phyloP scores from a whole-genome alignment of 108 stramenopile genomes.

The Pseudonitzschia multiseries region DNA sequence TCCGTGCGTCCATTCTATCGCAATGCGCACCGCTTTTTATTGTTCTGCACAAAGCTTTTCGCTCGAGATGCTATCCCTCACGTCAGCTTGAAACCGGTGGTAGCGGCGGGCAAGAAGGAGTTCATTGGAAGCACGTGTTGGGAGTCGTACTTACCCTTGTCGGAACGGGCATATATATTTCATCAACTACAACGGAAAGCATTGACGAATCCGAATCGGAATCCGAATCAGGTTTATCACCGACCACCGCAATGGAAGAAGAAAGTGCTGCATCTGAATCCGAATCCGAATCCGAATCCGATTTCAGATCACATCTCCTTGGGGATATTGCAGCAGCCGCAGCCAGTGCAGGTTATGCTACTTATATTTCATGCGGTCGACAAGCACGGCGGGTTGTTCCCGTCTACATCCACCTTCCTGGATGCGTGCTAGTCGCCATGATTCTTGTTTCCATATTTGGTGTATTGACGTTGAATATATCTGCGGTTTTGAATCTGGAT shows the following conservation, averaged over 20 bases:
- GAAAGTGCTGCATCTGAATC: background rate
- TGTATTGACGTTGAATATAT: background rate
- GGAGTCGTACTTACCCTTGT: constrained; percentile 14
- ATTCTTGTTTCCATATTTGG: background rate
- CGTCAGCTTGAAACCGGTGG: background rate
- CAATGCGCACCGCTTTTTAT: constrained; percentile 11
- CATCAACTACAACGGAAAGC: background rate
- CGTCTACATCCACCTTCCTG: constrained; percentile 5
- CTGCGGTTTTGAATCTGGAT: too few species aligned
- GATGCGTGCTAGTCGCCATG: background rate
- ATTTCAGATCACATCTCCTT: background rate
- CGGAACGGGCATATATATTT: constrained; percentile 8
- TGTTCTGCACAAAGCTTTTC: background rate
- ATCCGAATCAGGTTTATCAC: background rate
- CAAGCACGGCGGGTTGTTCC: constrained; percentile 5
- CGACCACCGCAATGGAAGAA: background rate
- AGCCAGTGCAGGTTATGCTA: constrained; percentile 10
- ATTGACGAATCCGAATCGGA: background rate
- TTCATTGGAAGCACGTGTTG: constrained; percentile 3
- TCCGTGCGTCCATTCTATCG: constrained; percentile 11
- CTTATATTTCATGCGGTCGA: constrained; percentile 9
- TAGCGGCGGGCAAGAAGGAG: background rate
- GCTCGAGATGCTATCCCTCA: background rate
- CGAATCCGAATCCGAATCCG: background rate
- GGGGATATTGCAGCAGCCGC: background rate